Percentiles rank a stretch among this genome's conserved stretches.
These are phyloP conservation scores for Diaporthe citriasiana DNA, from an alignment of 2,329 filamentous ascomycete genomes.

Conservation along the genomic window DNA sequence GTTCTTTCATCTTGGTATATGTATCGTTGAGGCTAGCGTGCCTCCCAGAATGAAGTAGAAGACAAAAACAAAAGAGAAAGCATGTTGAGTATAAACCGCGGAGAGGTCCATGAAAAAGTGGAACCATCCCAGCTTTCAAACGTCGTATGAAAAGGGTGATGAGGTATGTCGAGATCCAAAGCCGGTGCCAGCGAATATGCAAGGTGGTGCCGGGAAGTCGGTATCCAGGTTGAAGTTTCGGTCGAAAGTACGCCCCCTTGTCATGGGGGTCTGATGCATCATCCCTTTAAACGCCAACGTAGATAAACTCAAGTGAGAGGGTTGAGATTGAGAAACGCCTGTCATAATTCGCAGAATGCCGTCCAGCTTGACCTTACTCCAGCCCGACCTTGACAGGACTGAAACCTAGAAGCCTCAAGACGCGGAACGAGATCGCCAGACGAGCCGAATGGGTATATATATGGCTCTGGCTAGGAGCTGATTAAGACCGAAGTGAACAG, in stretches of 20 bases:
- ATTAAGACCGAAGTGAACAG: constrained; percentile 32
- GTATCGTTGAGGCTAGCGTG: background rate
- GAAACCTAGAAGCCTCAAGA: constrained; percentile 15
- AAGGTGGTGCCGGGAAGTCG: constrained; percentile 34
- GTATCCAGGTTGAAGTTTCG: constrained; percentile 10
- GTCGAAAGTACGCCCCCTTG: background rate
- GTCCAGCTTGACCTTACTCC: constrained; percentile 21
- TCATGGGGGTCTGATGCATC: constrained; percentile 26
- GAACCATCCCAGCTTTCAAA: background rate
- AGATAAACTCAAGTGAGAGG: constrained; percentile 1
- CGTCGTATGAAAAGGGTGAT: background rate
- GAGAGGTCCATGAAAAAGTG: background rate
- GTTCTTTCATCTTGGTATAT: constrained; percentile 15
- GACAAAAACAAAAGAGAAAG: constrained; percentile 11
- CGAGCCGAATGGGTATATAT: constrained; percentile 39
- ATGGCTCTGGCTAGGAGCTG: constrained; percentile 38
- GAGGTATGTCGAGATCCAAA: constrained; percentile 23
- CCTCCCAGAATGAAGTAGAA: background rate
- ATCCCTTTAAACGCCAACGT: constrained; percentile 31
- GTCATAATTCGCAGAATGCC: constrained; percentile 8
- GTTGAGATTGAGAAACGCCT: constrained; percentile 11
- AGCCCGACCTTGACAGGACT: background rate
- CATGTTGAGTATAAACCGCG: background rate
- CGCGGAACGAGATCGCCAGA: constrained; percentile 18
- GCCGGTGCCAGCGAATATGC: constrained; percentile 36